Conservation (phyloP, 2,329 filamentous ascomycete genomes). For the Venturia effusa region DNA sequence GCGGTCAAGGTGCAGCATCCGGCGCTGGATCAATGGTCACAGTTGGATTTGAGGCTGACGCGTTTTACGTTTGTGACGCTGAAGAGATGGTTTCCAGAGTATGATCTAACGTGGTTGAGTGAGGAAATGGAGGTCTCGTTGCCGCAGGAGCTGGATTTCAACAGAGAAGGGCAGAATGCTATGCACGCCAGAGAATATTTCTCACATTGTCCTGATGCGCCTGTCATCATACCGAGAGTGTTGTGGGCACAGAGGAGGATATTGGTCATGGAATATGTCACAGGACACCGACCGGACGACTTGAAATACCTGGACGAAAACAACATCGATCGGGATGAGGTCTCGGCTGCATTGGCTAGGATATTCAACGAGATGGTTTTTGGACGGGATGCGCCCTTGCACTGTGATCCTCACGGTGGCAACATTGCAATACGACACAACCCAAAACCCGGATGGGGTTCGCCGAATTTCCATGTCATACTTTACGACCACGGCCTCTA, state of each 20-base stretch:
- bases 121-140: constrained; percentile 86
- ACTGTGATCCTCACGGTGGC: constrained; percentile 94
- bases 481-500: constrained; percentile 97
- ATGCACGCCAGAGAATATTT: constrained; percentile 73
- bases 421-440: constrained; percentile 90
- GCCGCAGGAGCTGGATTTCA: constrained; percentile 85
- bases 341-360: constrained; percentile 76
- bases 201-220: constrained; percentile 54
- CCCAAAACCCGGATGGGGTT: constrained; percentile 24
- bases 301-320: constrained; percentile 75
- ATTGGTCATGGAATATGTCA: constrained; percentile 88
- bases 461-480: constrained; percentile 81
- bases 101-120: constrained; percentile 92
- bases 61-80: constrained; percentile 80
- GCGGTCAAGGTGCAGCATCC: constrained; percentile 98
- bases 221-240: constrained; percentile 79
- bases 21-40: constrained; percentile 76
- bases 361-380: constrained; percentile 99
- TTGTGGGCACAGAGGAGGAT: constrained; percentile 83
- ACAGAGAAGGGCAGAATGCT: constrained; percentile 76
- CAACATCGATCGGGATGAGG: constrained; percentile 86
- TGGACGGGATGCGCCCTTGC: constrained; percentile 72
- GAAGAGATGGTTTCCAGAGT: constrained; percentile 91
- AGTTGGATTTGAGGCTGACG: constrained; percentile 76
- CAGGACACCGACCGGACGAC: constrained; percentile 80